Evolutionary conservation across 2,329 filamentous ascomycete genomes (phyloP).

Genomic region (Alternaria sp.): DNA sequence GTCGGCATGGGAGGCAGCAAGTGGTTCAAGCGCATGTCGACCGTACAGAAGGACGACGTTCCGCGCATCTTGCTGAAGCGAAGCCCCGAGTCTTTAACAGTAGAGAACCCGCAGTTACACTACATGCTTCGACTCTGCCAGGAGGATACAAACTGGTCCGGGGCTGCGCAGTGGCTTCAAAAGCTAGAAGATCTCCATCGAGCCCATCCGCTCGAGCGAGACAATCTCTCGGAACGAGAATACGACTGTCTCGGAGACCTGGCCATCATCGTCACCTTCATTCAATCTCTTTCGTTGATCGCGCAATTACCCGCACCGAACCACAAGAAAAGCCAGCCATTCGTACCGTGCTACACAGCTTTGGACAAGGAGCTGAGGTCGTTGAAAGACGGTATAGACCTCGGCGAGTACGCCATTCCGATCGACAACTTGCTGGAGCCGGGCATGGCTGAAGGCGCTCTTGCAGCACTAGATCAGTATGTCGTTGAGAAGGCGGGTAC

Average conservation of each 20-base stretch:
- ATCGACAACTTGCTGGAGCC: conserved; percentile 54
- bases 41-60: conserved; percentile 32
- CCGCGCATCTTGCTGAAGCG: conserved; percentile 51
- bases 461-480: conserved; percentile 48
- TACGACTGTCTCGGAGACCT: conserved; percentile 47
- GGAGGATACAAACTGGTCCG: conserved; percentile 40
- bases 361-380: conserved; percentile 50
- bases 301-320: conserved; percentile 47
- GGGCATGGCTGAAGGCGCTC: conserved; percentile 45
- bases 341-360: conserved; percentile 40
- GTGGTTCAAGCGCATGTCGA: conserved; percentile 50
- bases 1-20: conserved; percentile 42
- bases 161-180: conserved; percentile 51
- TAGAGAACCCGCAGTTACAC: conserved; percentile 48
- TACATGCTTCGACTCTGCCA: conserved; percentile 57
- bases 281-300: conserved; percentile 47
- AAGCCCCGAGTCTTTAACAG: conserved; percentile 50
- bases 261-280: conserved; percentile 49
- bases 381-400: conserved; percentile 33
- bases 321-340: conserved; percentile 51
- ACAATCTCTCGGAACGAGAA: conserved; percentile 45
- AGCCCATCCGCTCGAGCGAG: conserved; percentile 41
- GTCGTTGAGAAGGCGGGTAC: conserved; percentile 42
- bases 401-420: conserved; percentile 48
- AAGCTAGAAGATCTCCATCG: conserved; percentile 51